Base-by-base conservation (phyloP, 495 filamentous ascomycete species). In the Elasticomyces elasticus region DNA sequence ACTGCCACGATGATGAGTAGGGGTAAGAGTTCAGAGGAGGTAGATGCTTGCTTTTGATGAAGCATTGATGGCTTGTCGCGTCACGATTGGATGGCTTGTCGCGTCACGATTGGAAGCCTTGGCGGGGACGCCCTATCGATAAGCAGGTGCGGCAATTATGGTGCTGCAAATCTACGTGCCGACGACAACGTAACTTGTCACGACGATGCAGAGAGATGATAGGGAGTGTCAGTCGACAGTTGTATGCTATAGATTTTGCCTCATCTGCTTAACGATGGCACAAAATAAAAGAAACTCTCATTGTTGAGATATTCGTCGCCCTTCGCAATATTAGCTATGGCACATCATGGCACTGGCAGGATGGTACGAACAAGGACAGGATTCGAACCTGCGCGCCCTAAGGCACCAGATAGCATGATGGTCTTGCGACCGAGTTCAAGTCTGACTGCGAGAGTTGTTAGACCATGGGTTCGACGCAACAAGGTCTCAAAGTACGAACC, bases 381-480 rank as follows among this genome's bases (percentile, higher is more conserved):
- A 59, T 49, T 54, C 56, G 56, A 59, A 59, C 55, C 56, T 59
- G 56, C 56, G 56, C 56, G 56, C 56, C 56, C 56, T 41, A 59
- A 59, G 56, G 56, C 56, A 59, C 54, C 31, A 59, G 56, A 59
- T 59, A 43, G 20, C 53, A 38, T 3, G 46, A 56, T 50, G 9
- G n/a, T 19, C 5, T 17, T 35, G 45, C 49, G 15, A 33, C 30
- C 30, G 30, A 33, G 30, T 58, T 58, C 55, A 58, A 53, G 55
- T 58, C 55, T 48, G 10, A 46, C 27, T 10, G 20, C 11, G 22
- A n/a, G n/a, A n/a, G 15, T n/a, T 40, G 27, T 37, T 35, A 35
- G 27, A 49, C 13, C n/a, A n/a, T n/a, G n/a, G n/a, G n/a, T n/a
- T n/a, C n/a, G n/a, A n/a, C n/a, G n/a, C n/a, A n/a, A n/a, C n/a